Evolutionary conservation across 495 filamentous ascomycete genomes (phyloP), one percentile per base, ranked within the genome.

Genomic region (Penicillium manginii): DNA sequence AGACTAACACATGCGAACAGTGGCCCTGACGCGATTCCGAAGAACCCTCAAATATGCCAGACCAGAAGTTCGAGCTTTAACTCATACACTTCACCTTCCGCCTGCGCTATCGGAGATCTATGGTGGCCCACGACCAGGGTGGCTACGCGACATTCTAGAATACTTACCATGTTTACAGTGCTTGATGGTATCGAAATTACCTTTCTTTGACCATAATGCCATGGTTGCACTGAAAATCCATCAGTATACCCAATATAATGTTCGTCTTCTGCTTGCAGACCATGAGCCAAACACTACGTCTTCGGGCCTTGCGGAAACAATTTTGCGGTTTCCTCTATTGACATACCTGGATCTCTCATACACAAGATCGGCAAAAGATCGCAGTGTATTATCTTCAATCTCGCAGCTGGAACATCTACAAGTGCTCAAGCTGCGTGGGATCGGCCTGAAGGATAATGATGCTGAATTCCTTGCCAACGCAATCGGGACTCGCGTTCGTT

Each of bases 21-120:
- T 88, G 33, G 86, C 85, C 11, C 69, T 89, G 47, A 87, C 85
- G 12, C 76, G 81, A 55, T 88, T 89, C 70, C 81, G 82, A 65
- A 80, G 84, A 52, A 84, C 82, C 9, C 72, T 89, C 21, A 79
- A 71, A 55, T 78, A 78, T 71, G 80, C 83, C 7, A 74, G 86
- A 21, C 66, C 73, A 46, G 73, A 78, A 52, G 81, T 88, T 18
- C 72, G 84, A 23, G 73, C 78, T 43, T 67, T 86, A 31, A 87
- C 84, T 14, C 86, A 88, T 63, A 89, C 86, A 1, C 77, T 89
- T 33, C 84, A 88, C 69, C 74, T 89, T n/a, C 85, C 85, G 12
- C 85, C 86, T 14, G 85, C 86, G 17, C 74, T 86, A 22, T 84
- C 84, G 7, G 86, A 89, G 64, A 81, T 87, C 43, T 89, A 87